Percentiles rank a stretch among this genome's conserved stretches.
Evolutionary conservation across 345 rosid species (phyloP).

Genomic region (Mercurialis annua): DNA sequence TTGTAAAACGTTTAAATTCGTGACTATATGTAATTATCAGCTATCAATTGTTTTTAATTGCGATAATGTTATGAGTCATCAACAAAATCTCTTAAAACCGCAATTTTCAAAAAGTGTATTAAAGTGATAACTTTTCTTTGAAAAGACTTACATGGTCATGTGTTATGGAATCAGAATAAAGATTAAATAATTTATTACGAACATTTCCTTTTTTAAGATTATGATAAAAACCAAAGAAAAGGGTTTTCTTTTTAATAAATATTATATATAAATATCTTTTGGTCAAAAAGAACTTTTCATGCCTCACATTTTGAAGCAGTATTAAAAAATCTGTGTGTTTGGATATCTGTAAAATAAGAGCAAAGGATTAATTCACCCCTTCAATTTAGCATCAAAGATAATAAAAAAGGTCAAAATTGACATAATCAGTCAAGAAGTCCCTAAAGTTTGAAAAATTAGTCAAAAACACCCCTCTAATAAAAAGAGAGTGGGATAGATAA

Average conservation of each 20-base stretch:
- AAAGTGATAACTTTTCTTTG: background rate
- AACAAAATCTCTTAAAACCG: background rate
- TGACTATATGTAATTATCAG: no score
- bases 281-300: background rate
- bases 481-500: no score
- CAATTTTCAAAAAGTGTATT: conserved; percentile 11
- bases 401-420: no score
- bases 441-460: no score
- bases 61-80: background rate
- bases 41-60: no score
- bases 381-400: no score
- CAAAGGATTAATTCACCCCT: no score
- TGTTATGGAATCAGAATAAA: background rate
- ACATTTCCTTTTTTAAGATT: background rate
- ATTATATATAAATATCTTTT: background rate
- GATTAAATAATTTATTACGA: background rate
- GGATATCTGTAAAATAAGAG: no score
- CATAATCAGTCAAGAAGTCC: no score
- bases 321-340: no score
- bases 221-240: background rate
- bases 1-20: no score
- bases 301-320: conserved; percentile 13
- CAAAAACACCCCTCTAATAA: no score
- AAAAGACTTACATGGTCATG: background rate
- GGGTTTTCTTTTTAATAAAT: background rate